A percentile compares a stretch with the other conserved stretches of the same genome.
Evolutionary conservation across 2,329 filamentous ascomycete species (phyloP).

Genomic region (Penicillium decumbens): DNA sequence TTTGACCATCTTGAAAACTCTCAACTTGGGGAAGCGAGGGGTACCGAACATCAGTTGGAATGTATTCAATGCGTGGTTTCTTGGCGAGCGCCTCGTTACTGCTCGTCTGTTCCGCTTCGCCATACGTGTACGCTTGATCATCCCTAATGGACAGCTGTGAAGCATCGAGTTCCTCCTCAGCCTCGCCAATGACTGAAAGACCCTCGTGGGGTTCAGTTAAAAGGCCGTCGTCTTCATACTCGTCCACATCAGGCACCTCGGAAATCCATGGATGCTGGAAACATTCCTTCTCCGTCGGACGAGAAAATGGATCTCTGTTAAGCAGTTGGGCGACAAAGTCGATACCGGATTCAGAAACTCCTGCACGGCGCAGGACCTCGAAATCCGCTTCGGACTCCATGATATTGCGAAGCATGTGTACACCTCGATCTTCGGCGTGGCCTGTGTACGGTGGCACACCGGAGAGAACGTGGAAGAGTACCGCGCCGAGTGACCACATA

Average conservation of each 20-base stretch:
- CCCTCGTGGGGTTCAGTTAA: conserved; percentile 45
- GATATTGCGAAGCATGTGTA: conserved; percentile 72
- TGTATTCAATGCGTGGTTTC: conserved; percentile 31
- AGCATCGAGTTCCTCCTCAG: conserved; percentile 46
- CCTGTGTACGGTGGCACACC: conserved; percentile 76
- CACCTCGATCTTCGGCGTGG: conserved; percentile 68
- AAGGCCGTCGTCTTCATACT: conserved; percentile 61
- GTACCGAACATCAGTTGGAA: conserved; percentile 35
- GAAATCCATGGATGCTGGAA: conserved; percentile 70
- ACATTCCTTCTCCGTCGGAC: conserved; percentile 68
- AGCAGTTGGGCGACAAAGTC: conserved; percentile 76
- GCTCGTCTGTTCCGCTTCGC: conserved; percentile 33
- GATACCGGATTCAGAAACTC: conserved; percentile 63
- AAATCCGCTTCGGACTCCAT: conserved; percentile 72
- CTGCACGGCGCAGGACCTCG: conserved; percentile 54
- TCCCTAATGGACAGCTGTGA: conserved; percentile 63
- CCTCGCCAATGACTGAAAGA: conserved; percentile 38
- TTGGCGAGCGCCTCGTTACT: conserved; percentile 36
- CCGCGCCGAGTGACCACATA: conserved; percentile 92
- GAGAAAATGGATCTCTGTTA: conserved; percentile 69
- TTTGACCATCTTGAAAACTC: conserved; percentile 31
- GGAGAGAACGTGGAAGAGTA: conserved; percentile 82
- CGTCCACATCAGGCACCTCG: conserved; percentile 50
- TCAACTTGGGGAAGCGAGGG: conserved; percentile 42
- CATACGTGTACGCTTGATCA: conserved; percentile 23